These are phyloP conservation scores for Castanopsis chinensis DNA, from an alignment of 306 rosid genomes.

Conservation along the genomic window DNA sequence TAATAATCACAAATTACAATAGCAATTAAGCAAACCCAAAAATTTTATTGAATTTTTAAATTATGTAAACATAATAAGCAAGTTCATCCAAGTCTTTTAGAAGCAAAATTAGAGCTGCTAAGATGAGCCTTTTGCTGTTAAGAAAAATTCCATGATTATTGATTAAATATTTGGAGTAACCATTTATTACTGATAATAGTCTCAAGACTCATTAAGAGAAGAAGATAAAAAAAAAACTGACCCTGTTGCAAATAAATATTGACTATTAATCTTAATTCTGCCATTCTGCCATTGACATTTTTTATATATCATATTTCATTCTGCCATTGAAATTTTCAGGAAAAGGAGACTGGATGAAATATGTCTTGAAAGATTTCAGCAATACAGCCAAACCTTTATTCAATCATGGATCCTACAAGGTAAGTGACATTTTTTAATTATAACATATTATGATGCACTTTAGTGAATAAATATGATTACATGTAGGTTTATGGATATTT, in stretches of 20 bases:
- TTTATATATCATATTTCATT: background rate
- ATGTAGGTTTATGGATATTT: too few species aligned
- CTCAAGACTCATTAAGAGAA: background rate
- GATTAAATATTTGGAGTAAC: background rate
- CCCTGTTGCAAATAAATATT: background rate
- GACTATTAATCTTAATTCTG: background rate
- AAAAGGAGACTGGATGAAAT: slow-evolving; percentile 80
- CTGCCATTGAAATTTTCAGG: slow-evolving; percentile 30
- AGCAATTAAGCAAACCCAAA: too few species aligned
- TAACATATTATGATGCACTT: background rate
- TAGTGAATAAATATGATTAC: too few species aligned
- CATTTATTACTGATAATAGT: background rate
- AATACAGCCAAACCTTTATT: slow-evolving; percentile 78
- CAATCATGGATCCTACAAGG: slow-evolving; percentile 98
- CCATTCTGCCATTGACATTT: too few species aligned
- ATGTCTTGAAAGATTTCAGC: slow-evolving; percentile 74
- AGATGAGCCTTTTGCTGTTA: too few species aligned
- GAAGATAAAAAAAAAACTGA: background rate
- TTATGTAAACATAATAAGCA: too few species aligned
- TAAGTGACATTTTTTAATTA: slow-evolving; percentile 21
- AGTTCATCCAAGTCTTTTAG: background rate
- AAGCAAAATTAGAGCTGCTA: background rate
- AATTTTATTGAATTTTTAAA: too few species aligned
- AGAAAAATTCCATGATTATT: too few species aligned
- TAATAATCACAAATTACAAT: too few species aligned